phyloP scores from a whole-genome alignment of 129 eudicot genomes.

The Helianthus tuberosus region DNA sequence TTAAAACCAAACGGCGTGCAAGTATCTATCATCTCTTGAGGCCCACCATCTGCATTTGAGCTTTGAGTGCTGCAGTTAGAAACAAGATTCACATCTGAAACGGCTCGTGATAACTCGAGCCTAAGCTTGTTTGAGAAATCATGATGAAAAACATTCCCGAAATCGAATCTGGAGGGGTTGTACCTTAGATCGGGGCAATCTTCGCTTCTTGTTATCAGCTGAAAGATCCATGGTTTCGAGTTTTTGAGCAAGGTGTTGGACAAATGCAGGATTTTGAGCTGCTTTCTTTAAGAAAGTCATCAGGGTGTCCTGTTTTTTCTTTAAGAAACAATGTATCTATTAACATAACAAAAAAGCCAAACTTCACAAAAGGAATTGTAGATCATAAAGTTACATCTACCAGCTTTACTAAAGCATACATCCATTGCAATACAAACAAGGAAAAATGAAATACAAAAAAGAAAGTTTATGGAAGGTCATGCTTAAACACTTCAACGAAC shows the following conservation, averaged over 20 bases:
- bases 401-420: no score
- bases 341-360: no score
- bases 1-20: slow-evolving; percentile 65
- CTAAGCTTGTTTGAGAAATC: slow-evolving; percentile 66
- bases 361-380: no score
- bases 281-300: slow-evolving; percentile 55
- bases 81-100: slow-evolving; percentile 73
- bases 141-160: slow-evolving; percentile 52
- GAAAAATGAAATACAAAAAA: no score
- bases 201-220: slow-evolving; percentile 71
- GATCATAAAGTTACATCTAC: no score
- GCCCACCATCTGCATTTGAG: slow-evolving; percentile 61
- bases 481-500: no score
- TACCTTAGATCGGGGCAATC: slow-evolving; percentile 58
- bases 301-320: slow-evolving; percentile 67
- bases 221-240: slow-evolving; percentile 80
- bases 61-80: slow-evolving; percentile 78
- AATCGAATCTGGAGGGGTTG: slow-evolving; percentile 61
- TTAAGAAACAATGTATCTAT: no score
- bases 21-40: slow-evolving; percentile 74
- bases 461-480: no score
- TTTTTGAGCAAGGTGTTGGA: slow-evolving; percentile 62
- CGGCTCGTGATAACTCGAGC: slow-evolving; percentile 72
- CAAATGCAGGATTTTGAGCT: slow-evolving; percentile 60
- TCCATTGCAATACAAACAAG: no score